Evolutionary conservation across 345 rosid species (phyloP).

Genomic region (Populus nigra): DNA sequence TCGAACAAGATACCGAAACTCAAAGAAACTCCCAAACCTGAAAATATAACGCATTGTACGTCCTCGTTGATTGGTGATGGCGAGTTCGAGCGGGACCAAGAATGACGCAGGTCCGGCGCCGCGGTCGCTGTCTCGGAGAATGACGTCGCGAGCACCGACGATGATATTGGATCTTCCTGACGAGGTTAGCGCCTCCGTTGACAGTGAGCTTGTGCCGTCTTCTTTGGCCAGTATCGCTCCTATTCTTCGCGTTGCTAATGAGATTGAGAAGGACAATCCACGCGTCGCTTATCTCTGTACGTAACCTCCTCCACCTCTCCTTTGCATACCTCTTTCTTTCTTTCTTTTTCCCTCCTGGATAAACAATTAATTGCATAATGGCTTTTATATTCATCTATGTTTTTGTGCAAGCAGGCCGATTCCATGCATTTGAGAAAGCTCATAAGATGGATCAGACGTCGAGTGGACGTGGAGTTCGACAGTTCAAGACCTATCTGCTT

Average conservation of each 20-base stretch:
- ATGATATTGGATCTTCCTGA: conserved; percentile 48
- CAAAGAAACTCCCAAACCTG: not conserved
- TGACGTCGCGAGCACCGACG: conserved; percentile 48
- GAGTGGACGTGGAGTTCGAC: conserved; percentile 83
- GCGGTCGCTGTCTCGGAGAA: conserved; percentile 42
- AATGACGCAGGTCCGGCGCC: conserved; percentile 24
- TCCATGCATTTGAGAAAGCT: conserved; percentile 87
- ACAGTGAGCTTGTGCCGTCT: conserved; percentile 92
- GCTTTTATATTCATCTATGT: not conserved
- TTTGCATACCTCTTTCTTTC: not conserved
- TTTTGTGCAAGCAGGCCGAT: conserved; percentile 63
- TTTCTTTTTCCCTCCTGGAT: not conserved
- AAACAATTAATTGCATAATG: not conserved
- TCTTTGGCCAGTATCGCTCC: conserved; percentile 65
- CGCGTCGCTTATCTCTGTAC: conserved; percentile 89
- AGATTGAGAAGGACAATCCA: conserved; percentile 57
- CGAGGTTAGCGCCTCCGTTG: conserved; percentile 47
- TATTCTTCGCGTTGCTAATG: conserved; percentile 92
- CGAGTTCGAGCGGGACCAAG: conserved; percentile 77
- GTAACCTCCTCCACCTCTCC: conserved; percentile 15
- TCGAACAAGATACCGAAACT: not conserved
- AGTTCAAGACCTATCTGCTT: conserved; percentile 83
- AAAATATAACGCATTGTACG: conserved; percentile 6
- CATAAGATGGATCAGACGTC: conserved; percentile 64
- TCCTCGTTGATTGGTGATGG: conserved; percentile 38